Conservation (phyloP, 2,329 filamentous ascomycete genomes). For the Dryadomyces sulphureus region DNA sequence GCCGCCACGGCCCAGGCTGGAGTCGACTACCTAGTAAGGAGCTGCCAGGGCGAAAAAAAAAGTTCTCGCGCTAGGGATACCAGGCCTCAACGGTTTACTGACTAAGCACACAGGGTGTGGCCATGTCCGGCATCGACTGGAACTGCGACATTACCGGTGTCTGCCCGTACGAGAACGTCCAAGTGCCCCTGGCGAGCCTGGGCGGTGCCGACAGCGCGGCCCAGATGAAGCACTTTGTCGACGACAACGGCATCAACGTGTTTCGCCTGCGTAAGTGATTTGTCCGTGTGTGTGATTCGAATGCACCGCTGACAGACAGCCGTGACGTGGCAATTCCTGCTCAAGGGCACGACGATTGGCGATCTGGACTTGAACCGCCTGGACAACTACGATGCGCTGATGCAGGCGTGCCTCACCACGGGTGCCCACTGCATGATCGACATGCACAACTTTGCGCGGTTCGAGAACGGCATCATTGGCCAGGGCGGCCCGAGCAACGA, state of each 20-base stretch:
- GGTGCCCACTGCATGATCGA: slow-evolving; percentile 36
- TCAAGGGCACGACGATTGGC: slow-evolving; percentile 26
- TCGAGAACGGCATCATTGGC: slow-evolving; percentile 47
- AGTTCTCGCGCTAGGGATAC: neutral
- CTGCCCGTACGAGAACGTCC: slow-evolving; percentile 17
- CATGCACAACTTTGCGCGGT: slow-evolving; percentile 42
- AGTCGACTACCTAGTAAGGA: slow-evolving; percentile 5
- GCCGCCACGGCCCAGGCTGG: slow-evolving; percentile 5
- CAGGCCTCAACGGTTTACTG: neutral
- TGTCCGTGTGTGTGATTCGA: no score
- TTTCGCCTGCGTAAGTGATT: slow-evolving; percentile 31
- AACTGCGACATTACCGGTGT: slow-evolving; percentile 26
- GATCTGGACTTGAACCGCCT: slow-evolving; percentile 25
- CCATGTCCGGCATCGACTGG: slow-evolving; percentile 32
- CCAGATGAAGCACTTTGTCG: slow-evolving; percentile 42
- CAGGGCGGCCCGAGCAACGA: slow-evolving; percentile 48
- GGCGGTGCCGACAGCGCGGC: slow-evolving; percentile 20
- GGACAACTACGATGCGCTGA: slow-evolving; percentile 30
- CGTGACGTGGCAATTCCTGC: slow-evolving; percentile 37
- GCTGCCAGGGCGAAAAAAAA: neutral
- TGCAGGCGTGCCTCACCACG: slow-evolving; percentile 31
- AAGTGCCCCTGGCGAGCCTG: slow-evolving; percentile 17
- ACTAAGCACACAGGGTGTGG: slow-evolving; percentile 6
- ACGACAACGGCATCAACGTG: slow-evolving; percentile 36
- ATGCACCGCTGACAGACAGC: no score